phyloP scores from a whole-genome alignment of 2,329 filamentous ascomycete species.

The Aphanocladium album region DNA sequence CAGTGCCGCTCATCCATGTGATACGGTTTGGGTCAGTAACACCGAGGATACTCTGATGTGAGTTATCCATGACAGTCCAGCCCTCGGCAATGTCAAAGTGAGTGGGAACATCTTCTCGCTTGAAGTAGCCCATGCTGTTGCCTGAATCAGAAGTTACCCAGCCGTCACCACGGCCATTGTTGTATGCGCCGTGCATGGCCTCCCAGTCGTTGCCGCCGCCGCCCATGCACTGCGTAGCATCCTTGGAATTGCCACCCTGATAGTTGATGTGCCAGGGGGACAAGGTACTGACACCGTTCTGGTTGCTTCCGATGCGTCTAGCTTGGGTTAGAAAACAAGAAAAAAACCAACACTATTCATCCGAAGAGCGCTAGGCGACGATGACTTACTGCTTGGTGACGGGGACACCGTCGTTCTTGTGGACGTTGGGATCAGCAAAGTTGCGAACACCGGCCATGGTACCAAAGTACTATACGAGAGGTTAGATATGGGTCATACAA shows the following conservation, averaged over 20 bases:
- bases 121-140: constrained; percentile 42
- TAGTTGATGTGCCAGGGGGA: constrained; percentile 49
- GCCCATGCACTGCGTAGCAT: constrained; percentile 47
- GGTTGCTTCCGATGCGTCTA: constrained; percentile 34
- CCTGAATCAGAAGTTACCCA: constrained; percentile 32
- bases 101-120: constrained; percentile 45
- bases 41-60: constrained; percentile 13
- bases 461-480: constrained; percentile 42
- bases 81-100: constrained; percentile 51
- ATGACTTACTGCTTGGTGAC: constrained; percentile 44
- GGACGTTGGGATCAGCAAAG: constrained; percentile 40
- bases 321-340: not conserved
- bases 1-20: constrained; percentile 32
- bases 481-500: not conserved
- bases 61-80: constrained; percentile 35
- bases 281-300: constrained; percentile 37
- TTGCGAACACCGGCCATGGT: constrained; percentile 50
- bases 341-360: not conserved
- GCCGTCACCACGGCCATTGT: constrained; percentile 43
- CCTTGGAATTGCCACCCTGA: constrained; percentile 37
- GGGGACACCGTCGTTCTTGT: constrained; percentile 31
- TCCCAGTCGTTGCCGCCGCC: constrained; percentile 47
- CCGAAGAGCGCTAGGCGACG: too few relatives aligned
- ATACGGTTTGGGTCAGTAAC: constrained; percentile 45
- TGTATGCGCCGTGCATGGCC: constrained; percentile 47